A percentile compares a stretch with the other conserved stretches of the same genome.
Evolutionary conservation across 2,329 filamentous ascomycete genomes (phyloP).

Genomic region (Cadophora gregata): DNA sequence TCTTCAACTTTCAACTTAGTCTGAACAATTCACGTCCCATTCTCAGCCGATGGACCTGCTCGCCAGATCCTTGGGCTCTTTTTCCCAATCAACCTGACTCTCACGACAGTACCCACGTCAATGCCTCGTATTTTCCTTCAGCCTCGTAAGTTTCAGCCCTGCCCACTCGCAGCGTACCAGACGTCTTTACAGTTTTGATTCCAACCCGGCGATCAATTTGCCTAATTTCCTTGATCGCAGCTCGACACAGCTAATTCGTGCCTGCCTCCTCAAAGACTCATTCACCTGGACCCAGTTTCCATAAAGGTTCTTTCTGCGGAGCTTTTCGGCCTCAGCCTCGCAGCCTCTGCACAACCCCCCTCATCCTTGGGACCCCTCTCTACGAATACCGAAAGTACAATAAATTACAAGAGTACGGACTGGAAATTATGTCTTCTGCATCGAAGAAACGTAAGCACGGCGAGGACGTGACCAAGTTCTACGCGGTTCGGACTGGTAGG

Average conservation of each 20-base stretch:
- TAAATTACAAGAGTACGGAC: slow-evolving; percentile 8
- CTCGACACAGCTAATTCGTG: slow-evolving; percentile 12
- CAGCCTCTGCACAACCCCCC: slow-evolving; percentile 8
- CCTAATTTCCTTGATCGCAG: not conserved
- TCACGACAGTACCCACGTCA: not conserved
- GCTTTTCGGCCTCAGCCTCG: not conserved
- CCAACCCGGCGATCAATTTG: not conserved
- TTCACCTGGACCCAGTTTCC: slow-evolving; percentile 9
- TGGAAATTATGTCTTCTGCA: slow-evolving; percentile 21
- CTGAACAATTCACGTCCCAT: not conserved
- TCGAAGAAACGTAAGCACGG: slow-evolving; percentile 41
- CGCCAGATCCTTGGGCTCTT: not conserved
- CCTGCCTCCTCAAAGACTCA: slow-evolving; percentile 20
- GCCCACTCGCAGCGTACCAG: slow-evolving; percentile 11
- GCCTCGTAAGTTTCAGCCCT: slow-evolving; percentile 28
- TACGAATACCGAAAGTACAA: slow-evolving; percentile 8
- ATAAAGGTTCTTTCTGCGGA: not conserved
- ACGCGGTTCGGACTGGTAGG: slow-evolving; percentile 64
- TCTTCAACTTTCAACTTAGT: not conserved
- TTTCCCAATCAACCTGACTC: slow-evolving; percentile 4
- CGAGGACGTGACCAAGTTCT: slow-evolving; percentile 56
- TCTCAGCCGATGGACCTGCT: not conserved
- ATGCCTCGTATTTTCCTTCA: slow-evolving; percentile 20
- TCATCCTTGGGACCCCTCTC: slow-evolving; percentile 9
- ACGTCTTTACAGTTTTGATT: slow-evolving; percentile 16